Evolutionary conservation across 257 asterid genomes (phyloP).

Genomic region (Plectranthus barbatus): DNA sequence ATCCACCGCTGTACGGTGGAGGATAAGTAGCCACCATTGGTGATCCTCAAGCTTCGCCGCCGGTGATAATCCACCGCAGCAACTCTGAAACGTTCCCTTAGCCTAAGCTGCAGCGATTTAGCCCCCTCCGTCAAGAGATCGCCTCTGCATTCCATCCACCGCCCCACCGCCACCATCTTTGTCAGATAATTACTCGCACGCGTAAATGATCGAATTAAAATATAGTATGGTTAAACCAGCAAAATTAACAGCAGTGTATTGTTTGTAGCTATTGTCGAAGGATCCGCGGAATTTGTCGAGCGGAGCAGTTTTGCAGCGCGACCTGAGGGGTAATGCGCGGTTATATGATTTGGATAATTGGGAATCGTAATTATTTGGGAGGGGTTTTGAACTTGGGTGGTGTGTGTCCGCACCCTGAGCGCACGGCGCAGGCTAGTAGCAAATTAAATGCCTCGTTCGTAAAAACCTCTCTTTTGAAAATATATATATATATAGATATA

Average conservation of each 20-base stretch:
- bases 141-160: constrained; percentile 62
- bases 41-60: constrained; percentile 30
- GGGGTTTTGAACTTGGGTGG: neutral
- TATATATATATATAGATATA: too few species aligned
- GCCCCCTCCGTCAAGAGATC: constrained; percentile 80
- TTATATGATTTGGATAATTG: neutral
- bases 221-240: neutral
- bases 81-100: constrained; percentile 68
- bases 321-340: neutral
- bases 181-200: neutral
- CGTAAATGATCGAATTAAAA: neutral
- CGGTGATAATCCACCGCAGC: constrained; percentile 60
- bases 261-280: neutral
- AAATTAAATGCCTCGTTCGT: too few species aligned
- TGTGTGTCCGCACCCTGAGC: neutral
- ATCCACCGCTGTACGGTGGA: constrained; percentile 49
- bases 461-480: too few species aligned
- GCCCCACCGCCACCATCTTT: constrained; percentile 49
- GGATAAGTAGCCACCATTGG: constrained; percentile 40
- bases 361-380: neutral
- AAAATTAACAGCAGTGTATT: neutral
- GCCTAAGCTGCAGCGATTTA: constrained; percentile 54
- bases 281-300: neutral
- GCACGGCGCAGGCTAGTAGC: neutral
- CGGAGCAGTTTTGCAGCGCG: neutral